Base-by-base conservation (phyloP, 2,329 filamentous ascomycete species). In the Blastomyces silverae region DNA sequence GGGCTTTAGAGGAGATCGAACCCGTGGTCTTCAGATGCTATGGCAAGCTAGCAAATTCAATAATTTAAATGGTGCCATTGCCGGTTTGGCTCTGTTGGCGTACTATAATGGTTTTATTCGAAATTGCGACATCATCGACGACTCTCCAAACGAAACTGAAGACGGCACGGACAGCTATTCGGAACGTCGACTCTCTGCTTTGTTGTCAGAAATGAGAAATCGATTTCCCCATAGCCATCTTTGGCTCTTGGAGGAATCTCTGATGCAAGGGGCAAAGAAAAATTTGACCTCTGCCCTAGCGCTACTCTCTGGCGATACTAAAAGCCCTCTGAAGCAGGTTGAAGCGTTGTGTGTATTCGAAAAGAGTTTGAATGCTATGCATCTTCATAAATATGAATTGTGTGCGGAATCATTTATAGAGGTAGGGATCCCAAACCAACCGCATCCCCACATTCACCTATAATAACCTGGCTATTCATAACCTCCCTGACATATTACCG, bases 1-100 rank as follows among this genome's bases (percentile, higher is more conserved):
- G 39, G 94, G 94, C 0, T 97, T 97, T 78, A 87, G 86, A 67
- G 94, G 94, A 42, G 92, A 97, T 74, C 88, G 92, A 55, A 86
- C 91, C 67, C 84, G 88, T 50, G 94, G 92, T 11, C 82, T 97
- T 42, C 82, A 84, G 50, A 89, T 97, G 85, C 85, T 99, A 4
- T 99, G 94, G 94, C 87, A 90, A 73, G 90, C 91, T 15, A 92
- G 91, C 28, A 87, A 87, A 61, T 94, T 92, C 74, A 79, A 87
- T 67, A 96, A 96, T 74, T 85, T 97, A 71, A 95, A 97, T 72
- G 93, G 92, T n/a, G 93, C 90, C 7, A 88, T 97, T 73, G 88
- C 92, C 0, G 91, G 89, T 0, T 82, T 97, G 52, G 84, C 91
- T 34, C 80, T 97, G 0, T 82, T 97, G 20, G 87, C 86, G 0